Conservation (phyloP, 257 asterid species). For the Ajuga chamaepitys region DNA sequence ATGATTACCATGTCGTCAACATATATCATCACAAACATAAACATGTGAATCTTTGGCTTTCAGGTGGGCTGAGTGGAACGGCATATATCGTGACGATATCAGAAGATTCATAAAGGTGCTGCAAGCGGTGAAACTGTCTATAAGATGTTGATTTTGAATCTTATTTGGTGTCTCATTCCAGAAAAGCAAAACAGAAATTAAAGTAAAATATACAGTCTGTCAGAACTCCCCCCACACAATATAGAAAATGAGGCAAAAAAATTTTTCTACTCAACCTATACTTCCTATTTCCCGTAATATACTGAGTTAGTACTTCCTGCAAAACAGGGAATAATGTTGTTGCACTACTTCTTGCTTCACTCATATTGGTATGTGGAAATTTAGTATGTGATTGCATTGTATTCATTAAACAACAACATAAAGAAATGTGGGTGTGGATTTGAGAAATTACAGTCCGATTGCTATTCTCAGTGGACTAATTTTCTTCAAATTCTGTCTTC, state of each 20-base stretch:
- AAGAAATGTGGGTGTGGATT: not conserved
- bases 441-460: not conserved
- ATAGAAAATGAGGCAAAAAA: not conserved
- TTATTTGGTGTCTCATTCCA: conserved; percentile 4
- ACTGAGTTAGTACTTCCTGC: not conserved
- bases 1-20: not conserved
- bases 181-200: not conserved
- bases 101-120: conserved; percentile 89
- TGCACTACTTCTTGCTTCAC: not conserved
- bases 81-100: conserved; percentile 84
- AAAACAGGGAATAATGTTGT: not conserved
- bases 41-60: conserved; percentile 18
- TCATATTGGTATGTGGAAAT: not conserved
- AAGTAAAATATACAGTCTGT: not conserved
- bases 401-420: not conserved
- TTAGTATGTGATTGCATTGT: not conserved
- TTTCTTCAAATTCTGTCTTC: not conserved
- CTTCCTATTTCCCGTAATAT: not conserved
- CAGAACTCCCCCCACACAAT: not conserved
- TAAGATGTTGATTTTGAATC: not conserved
- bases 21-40: conserved; percentile 2
- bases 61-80: conserved; percentile 99
- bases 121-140: conserved; percentile 7
- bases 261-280: not conserved
- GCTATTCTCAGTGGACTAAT: not conserved